Evolutionary conservation across 2,329 filamentous ascomycete species (phyloP), one percentile per base, ranked within the genome.

Genomic region (Ambrosiella beaveri): DNA sequence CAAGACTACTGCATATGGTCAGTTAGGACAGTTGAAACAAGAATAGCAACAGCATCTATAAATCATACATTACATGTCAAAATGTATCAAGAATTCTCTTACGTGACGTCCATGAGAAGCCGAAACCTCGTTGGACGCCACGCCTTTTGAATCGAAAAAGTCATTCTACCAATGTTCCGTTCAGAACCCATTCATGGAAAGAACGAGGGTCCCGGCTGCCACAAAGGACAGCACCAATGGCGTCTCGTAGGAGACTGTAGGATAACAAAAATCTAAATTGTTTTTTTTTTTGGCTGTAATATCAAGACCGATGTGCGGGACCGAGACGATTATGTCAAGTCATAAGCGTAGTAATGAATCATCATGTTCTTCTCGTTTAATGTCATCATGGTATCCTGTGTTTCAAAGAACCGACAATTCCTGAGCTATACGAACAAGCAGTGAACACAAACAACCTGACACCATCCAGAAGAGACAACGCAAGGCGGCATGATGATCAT

Each of bases 151-250:
- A 47, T 53, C 40, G 58, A 40, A 54, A 41, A 54, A 41, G 7
- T 63, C 73, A 64, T 70, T 82, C 74, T 85, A 65, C 81, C 81
- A 84, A 82, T 80, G 81, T 78, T 84, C 81, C 81, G 80, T 84
- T 84, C 81, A 78, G 78, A 75, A 73, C 74, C 73, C 69, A 73
- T 75, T 74, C 75, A 79, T 73, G 71, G 77, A 17, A 74, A 72
- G 59, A 61, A 61, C 71, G 71, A 75, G 57, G 58, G 76, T 72
- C 74, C 81, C 75, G 80, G 81, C 80, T 77, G 74, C 74, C 77
- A 64, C 74, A 75, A 74, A 57, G 57, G 78, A 77, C 75, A 81
- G 80, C 80, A 82, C 79, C 80, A 79, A 72, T 82, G 81, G 81
- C 70, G 68, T 62, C 60, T 44, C 58, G n/a, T 57, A 27, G 45